These are phyloP conservation scores for Lepiota subincarnata DNA, from an alignment of 768 basidiomycete species.

Conservation along the genomic window DNA sequence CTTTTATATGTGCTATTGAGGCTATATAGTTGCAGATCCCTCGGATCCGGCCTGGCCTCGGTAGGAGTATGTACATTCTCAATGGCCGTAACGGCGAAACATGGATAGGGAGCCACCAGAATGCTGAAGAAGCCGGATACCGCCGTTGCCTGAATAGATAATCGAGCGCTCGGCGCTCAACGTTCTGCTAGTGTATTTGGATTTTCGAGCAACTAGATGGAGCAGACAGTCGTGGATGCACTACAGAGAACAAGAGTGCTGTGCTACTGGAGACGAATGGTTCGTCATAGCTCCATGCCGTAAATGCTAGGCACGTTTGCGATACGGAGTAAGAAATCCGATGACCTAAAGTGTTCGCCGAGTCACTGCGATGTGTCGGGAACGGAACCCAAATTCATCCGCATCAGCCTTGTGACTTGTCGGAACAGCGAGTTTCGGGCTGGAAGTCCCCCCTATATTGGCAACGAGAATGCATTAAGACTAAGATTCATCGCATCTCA, in stretches of 20 bases:
- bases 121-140: background rate
- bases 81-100: conserved; percentile 2
- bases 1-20: too few relatives aligned
- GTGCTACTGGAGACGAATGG: background rate
- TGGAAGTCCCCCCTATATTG: too few relatives aligned
- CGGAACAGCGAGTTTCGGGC: too few relatives aligned
- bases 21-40: background rate
- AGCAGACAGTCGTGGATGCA: background rate
- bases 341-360: too few relatives aligned
- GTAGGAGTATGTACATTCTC: background rate
- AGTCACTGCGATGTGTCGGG: too few relatives aligned
- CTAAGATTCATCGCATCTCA: too few relatives aligned
- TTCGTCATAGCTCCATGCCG: background rate
- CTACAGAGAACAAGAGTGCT: background rate
- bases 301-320: background rate
- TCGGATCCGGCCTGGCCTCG: background rate
- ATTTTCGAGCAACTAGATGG: background rate
- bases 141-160: background rate
- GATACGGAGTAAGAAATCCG: too few relatives aligned
- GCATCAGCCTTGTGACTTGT: too few relatives aligned
- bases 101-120: background rate
- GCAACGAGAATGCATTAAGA: too few relatives aligned
- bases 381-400: too few relatives aligned
- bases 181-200: background rate
- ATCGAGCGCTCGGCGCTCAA: too few relatives aligned